Evolutionary conservation across 495 filamentous ascomycete species (phyloP), one percentile per base, ranked within the genome.

Genomic region (Lophiostoma macrostomum): DNA sequence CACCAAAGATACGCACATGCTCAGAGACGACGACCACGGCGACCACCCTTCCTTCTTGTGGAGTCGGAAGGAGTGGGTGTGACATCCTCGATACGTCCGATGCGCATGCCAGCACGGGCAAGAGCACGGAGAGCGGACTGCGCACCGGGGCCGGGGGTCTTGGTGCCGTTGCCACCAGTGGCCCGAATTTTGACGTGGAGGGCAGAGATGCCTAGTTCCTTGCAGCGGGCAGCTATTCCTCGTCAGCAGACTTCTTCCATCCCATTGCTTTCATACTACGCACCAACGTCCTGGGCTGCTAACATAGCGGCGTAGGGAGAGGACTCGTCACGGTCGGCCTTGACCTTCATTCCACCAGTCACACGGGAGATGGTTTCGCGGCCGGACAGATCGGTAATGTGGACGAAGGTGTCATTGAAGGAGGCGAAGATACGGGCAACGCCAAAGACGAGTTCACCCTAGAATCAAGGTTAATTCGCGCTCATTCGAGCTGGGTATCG

Each of bases 261-360:
- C 1, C 1, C 13, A 22, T 14, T 4, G 3, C 12, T 12, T 16
- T 4, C 7, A 5, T 8, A 14, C 13, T 44, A 55, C 57, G 80
- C 78, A 64, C 91, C 93, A 69, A 96, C 93, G 64, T 88, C 86
- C 75, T 96, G 91, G 62, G 91, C 93, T 73, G 93, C 93, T 85
- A 99, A 88, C 93, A 99, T 99, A 74, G 93, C 93, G 67, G 93
- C 93, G 82, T 99, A 99, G 59, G 93, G 93, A 41, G 91, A 96
- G 57, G 91, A 96, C 82, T 99, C 93, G 77, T 99, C 93, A 79
- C 93, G 90, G 74, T 99, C 93, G 74, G 93, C 93, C 51, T 99
- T 99, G 80, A 99, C 93, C 82, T 99, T 99, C 93, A 97, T 97
- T 71, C 93, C 93, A 76, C 93, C 93, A 65, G 93, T 99, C 54